Percentiles rank a stretch among this genome's conserved stretches.
Conservation (phyloP, 805 yeast genomes). For the Saccharomyces mikatae region DNA sequence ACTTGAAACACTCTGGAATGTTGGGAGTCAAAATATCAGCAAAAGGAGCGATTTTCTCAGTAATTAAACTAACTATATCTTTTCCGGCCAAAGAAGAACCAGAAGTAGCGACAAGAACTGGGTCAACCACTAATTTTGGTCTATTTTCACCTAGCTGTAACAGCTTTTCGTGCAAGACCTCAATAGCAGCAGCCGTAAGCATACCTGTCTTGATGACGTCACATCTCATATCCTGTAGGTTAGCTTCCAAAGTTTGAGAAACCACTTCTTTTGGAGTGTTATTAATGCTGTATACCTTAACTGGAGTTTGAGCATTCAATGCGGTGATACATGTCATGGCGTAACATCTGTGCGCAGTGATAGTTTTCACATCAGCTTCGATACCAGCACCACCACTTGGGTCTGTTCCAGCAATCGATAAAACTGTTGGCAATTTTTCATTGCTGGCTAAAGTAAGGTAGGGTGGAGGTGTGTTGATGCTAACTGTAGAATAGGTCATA, state of each 20-base stretch:
- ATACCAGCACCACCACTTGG: conserved; percentile 88
- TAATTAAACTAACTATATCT: conserved; percentile 34
- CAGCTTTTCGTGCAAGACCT: conserved; percentile 35
- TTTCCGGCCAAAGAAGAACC: conserved; percentile 52
- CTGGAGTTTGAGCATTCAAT: conserved; percentile 67
- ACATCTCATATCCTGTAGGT: conserved; percentile 52
- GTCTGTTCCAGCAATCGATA: conserved; percentile 67
- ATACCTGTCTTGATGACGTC: conserved; percentile 76
- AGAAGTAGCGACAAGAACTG: conserved; percentile 77
- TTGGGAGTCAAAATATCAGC: conserved; percentile 72
- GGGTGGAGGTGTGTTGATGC: conserved; percentile 28
- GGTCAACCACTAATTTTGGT: conserved; percentile 57
- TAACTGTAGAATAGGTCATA: conserved; percentile 13
- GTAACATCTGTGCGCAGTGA: conserved; percentile 65
- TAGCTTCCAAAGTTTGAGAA: conserved; percentile 41
- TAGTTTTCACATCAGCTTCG: conserved; percentile 80
- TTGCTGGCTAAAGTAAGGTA: conserved; percentile 17
- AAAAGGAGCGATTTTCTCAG: conserved; percentile 39
- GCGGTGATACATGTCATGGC: conserved; percentile 74
- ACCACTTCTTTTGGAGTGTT: conserved; percentile 40
- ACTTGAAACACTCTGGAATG: conserved; percentile 50
- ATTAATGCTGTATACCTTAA: conserved; percentile 35
- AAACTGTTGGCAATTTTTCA: conserved; percentile 34
- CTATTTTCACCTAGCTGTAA: conserved; percentile 22
- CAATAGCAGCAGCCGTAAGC: conserved; percentile 50